Percentiles rank a stretch among this genome's conserved stretches.
Evolutionary conservation across 2,329 filamentous ascomycete genomes (phyloP).

Genomic region (Truncatella angustata): DNA sequence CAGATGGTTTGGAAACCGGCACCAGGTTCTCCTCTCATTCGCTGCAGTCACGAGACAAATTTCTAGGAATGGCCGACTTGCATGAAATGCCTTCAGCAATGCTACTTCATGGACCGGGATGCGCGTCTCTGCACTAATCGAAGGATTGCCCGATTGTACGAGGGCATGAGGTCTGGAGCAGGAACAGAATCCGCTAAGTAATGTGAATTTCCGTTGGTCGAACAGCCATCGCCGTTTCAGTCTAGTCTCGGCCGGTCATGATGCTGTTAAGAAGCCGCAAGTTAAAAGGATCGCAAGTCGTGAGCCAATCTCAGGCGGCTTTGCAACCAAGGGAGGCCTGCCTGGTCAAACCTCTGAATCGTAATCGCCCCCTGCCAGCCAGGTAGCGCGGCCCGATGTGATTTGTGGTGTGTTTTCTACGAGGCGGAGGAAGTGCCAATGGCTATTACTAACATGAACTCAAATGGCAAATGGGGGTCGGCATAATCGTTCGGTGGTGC

Average conservation of each 20-base stretch:
- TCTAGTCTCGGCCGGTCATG: background rate
- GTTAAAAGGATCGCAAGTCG: background rate
- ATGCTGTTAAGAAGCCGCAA: background rate
- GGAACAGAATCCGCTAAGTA: background rate
- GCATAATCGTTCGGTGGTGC: slow-evolving; percentile 9
- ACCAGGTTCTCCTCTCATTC: background rate
- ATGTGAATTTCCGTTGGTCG: background rate
- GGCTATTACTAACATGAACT: slow-evolving; percentile 6
- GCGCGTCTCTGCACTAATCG: background rate
- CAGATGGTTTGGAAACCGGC: background rate
- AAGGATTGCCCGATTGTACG: background rate
- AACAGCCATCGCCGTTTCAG: background rate
- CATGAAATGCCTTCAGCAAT: too few relatives aligned
- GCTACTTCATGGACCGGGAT: background rate
- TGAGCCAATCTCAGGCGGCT: background rate
- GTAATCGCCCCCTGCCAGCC: background rate
- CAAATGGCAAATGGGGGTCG: background rate
- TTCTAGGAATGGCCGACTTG: too few relatives aligned
- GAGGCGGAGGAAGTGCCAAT: slow-evolving; percentile 4
- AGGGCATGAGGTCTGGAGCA: background rate
- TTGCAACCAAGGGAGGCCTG: background rate
- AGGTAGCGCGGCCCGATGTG: background rate
- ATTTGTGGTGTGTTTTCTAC: background rate
- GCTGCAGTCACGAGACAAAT: background rate
- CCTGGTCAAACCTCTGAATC: slow-evolving; percentile 1